Base-by-base conservation (phyloP, 345 rosid genomes). In the Gossypium ekmanianum region DNA sequence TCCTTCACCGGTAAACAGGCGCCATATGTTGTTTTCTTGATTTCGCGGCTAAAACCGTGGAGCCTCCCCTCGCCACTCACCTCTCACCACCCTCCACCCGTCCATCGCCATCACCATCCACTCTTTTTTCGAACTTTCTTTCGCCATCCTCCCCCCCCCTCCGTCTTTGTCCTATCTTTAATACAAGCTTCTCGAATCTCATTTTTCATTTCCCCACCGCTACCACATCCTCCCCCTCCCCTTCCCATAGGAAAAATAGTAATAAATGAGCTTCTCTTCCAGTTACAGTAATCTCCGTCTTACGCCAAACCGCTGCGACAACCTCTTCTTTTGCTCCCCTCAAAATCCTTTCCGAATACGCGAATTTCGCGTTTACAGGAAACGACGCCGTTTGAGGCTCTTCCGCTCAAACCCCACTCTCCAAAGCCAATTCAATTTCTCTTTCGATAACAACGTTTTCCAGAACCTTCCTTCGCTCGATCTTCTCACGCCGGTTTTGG, bases 351-450 rank as follows among this genome's bases (percentile, higher is more conserved):
- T 78, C 80, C 79, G 13, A 14, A 13, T 69, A 47, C 75, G 77
- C 54, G 87, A 81, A 14, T 80, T 86, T 77, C 80, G 85, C 48
- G 74, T 78, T 55, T 82, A 75, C 82, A 86, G 80, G 55, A 84
- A 80, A 58, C 92, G 93, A 11, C 84, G 87, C 63, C 88, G 91
- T 74, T 79, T 83, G 57, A 86, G 85, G 75, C 74, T 64, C 29
- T 61, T 76, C 24, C 59, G 73, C 11, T 80, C 81, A 57, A 79
- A 70, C 75, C 61, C 72, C 68, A 12, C 73, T 64, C 43, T 81
- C 81, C 18, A 81, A 76, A 72, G 50, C 66, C 73, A 85, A 51
- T 68, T 82, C 24, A 84, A 84, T 55, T 80, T 84, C n/a, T 89
- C 84, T 14, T 79, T 82, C 72, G 83, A 70, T 73, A 80, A 82